Evolutionary conservation across 164 flowering plant genomes (phyloP), one percentile per base, ranked within the genome.

Genomic region (Cinnamomum chago): DNA sequence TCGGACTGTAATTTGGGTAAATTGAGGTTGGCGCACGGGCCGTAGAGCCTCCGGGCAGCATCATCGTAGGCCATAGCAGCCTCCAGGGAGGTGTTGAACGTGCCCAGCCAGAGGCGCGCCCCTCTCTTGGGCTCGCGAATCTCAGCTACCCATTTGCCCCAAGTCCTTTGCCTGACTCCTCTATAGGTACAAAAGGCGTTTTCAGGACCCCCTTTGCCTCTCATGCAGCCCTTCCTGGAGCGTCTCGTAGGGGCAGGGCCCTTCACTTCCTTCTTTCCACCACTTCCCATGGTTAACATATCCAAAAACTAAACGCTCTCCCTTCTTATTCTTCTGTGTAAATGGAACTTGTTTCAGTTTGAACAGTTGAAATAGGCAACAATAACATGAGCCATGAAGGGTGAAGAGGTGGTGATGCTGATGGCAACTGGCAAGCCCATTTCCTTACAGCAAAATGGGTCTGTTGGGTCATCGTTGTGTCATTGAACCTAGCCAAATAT

Each of bases 101-200:
- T 88, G 28, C 93, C 93, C 0, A 89, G 84, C 90, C 93, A 89
- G 13, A 89, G 81, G 12, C 87, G 80, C 2, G 84, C 78, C 0
- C 90, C 88, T 3, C 81, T 77, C 18, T 79, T 86, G 3, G 93
- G 93, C 68, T 85, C 90, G 0, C 93, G 84, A 13, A 89, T 89
- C 73, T 89, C 93, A 1, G 90, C 88, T 2, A 89, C 93, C 93
- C 93, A 89, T 79, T 88, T 89, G 2, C 90, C 92, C 92, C 90
- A 89, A 0, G 90, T 89, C 50, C 90, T 76, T 50, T 88, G 90
- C 68, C 93, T 78, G 0, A 89, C 93, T 0, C 93, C 93, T 68
- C 81, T 85, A 71, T 82, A 89, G 1, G 82, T 78, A 78, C 90
- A 89, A 0, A 66, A 62, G 0, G 83, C 80, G 35, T 89, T 89